These are phyloP conservation scores for Aureobasidium musti DNA, from an alignment of 2,329 filamentous ascomycete species.

Conservation along the genomic window DNA sequence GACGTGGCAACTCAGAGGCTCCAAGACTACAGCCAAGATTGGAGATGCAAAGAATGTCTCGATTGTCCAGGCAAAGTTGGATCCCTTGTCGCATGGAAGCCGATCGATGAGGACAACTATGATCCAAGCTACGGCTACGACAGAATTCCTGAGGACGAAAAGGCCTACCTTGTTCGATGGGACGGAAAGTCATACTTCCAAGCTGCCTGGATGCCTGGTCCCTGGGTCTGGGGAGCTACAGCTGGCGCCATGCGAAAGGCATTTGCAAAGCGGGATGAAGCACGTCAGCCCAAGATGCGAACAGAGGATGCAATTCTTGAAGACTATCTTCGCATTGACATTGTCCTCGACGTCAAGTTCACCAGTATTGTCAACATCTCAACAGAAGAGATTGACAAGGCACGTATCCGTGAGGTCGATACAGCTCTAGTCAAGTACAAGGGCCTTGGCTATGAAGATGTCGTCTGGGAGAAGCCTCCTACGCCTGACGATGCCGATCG, in stretches of 20 bases:
- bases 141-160: slow-evolving; percentile 70
- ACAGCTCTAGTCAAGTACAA: slow-evolving; percentile 87
- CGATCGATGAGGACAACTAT: slow-evolving; percentile 60
- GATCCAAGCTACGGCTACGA: slow-evolving; percentile 55
- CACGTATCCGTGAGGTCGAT: slow-evolving; percentile 69
- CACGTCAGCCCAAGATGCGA: slow-evolving; percentile 66
- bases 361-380: slow-evolving; percentile 59
- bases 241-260: slow-evolving; percentile 65
- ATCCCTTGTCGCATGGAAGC: slow-evolving; percentile 85
- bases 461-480: slow-evolving; percentile 85
- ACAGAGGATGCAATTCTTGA: slow-evolving; percentile 81
- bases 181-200: slow-evolving; percentile 76
- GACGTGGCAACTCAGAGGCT: slow-evolving; percentile 63
- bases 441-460: slow-evolving; percentile 85
- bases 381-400: slow-evolving; percentile 69
- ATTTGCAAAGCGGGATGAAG: slow-evolving; percentile 71
- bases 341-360: slow-evolving; percentile 81
- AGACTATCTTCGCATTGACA: slow-evolving; percentile 80
- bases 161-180: slow-evolving; percentile 94
- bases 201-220: slow-evolving; percentile 82
- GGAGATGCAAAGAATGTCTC: slow-evolving; percentile 78
- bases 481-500: slow-evolving; percentile 62
- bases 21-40: slow-evolving; percentile 70
- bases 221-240: slow-evolving; percentile 80
- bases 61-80: slow-evolving; percentile 68